These are phyloP conservation scores for Cynara cardunculus DNA, from an alignment of 129 eudicot species.

Conservation along the genomic window DNA sequence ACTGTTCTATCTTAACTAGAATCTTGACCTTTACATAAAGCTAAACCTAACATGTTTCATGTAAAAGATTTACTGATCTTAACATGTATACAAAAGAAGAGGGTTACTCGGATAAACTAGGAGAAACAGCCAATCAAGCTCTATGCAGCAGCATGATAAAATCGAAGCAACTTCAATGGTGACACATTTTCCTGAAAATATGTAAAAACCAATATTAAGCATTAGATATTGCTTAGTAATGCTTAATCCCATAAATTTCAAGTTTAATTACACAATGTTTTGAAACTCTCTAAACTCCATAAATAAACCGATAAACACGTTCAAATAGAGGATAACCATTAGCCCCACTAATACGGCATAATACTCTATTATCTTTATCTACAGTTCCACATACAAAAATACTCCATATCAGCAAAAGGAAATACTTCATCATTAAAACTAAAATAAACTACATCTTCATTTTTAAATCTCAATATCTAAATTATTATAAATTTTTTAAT, in stretches of 20 bases:
- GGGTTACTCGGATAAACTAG: conserved; percentile 3
- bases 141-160: conserved; percentile 51
- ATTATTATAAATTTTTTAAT: too few species aligned
- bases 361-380: not conserved
- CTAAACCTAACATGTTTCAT: not conserved
- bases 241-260: not conserved
- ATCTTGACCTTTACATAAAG: not conserved
- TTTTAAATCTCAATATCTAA: too few species aligned
- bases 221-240: not conserved
- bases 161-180: conserved; percentile 49
- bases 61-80: not conserved
- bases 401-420: not conserved
- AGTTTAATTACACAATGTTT: not conserved
- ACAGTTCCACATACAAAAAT: too few species aligned
- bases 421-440: not conserved
- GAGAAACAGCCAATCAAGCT: not conserved
- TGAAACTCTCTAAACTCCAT: not conserved
- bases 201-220: not conserved
- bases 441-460: not conserved
- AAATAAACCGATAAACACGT: not conserved
- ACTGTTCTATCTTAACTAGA: not conserved
- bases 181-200: conserved; percentile 45
- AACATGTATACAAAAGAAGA: not conserved
- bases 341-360: not conserved
- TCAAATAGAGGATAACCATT: not conserved